Evolutionary conservation across 306 rosid genomes (phyloP).

Genomic region (Senna siamea): DNA sequence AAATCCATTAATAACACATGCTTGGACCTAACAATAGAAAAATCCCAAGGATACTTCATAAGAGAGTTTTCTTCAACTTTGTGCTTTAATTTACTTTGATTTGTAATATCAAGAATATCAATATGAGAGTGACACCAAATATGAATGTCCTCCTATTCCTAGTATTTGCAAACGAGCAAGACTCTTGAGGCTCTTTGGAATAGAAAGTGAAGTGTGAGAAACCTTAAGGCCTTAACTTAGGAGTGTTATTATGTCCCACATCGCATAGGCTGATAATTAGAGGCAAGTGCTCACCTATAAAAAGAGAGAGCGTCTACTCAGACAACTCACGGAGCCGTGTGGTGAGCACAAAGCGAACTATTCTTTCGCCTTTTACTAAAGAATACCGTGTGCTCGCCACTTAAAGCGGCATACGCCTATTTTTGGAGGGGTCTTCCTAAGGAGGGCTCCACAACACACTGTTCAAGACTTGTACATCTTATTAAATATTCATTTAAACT

Average conservation of each 20-base stretch:
- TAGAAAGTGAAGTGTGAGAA: too few relatives aligned
- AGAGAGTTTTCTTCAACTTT: background rate
- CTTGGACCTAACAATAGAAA: too few relatives aligned
- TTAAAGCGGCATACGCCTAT: slow-evolving; percentile 34
- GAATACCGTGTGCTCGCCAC: slow-evolving; percentile 54
- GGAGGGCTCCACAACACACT: background rate
- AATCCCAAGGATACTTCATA: background rate
- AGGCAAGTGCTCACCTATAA: background rate
- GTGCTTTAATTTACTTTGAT: background rate
- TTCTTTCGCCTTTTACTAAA: slow-evolving; percentile 81
- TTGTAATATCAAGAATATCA: background rate
- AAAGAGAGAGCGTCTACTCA: background rate
- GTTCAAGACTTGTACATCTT: too few relatives aligned
- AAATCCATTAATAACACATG: too few relatives aligned
- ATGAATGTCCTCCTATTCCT: too few relatives aligned
- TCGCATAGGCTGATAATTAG: too few relatives aligned
- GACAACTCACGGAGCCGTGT: slow-evolving; percentile 35
- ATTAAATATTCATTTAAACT: too few relatives aligned
- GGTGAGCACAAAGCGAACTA: slow-evolving; percentile 54
- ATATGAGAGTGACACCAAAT: too few relatives aligned
- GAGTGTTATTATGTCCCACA: too few relatives aligned
- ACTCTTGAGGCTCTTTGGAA: too few relatives aligned
- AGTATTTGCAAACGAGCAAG: too few relatives aligned
- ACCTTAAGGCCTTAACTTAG: too few relatives aligned
- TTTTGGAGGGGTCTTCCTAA: background rate